Percentiles rank a stretch among this genome's conserved stretches.
Conservation (phyloP, 306 rosid species). For the Acmispon strigosus region DNA sequence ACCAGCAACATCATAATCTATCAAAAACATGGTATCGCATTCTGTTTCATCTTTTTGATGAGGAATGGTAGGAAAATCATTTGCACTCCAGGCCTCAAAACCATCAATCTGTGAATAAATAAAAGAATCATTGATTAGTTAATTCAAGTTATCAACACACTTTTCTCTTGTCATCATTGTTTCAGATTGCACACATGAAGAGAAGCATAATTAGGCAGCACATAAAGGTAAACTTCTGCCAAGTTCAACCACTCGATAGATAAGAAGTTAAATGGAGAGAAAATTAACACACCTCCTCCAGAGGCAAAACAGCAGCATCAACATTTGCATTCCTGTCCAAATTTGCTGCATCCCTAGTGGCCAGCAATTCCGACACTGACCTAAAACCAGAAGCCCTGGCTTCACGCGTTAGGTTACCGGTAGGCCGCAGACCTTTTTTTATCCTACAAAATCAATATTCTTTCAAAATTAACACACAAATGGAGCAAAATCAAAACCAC, state of each 20-base stretch:
- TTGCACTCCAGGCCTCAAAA: too few species aligned
- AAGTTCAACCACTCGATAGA: too few species aligned
- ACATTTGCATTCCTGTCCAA: neutral
- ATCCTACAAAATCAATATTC: constrained; percentile 38
- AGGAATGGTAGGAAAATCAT: too few species aligned
- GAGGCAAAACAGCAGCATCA: constrained; percentile 12
- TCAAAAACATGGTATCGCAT: too few species aligned
- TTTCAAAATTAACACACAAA: constrained; percentile 10
- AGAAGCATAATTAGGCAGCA: neutral
- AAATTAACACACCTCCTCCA: constrained; percentile 1
- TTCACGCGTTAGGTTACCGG: constrained; percentile 37
- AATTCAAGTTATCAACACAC: neutral
- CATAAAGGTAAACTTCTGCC: too few species aligned
- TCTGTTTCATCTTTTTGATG: neutral
- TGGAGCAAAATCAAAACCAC: neutral
- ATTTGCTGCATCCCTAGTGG: neutral
- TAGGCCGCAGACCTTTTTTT: constrained; percentile 56
- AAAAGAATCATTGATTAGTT: neutral
- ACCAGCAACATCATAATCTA: too few species aligned
- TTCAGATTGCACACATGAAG: neutral
- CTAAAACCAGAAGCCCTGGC: constrained; percentile 58
- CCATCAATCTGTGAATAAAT: neutral
- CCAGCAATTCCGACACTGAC: constrained; percentile 60
- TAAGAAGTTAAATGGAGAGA: neutral
- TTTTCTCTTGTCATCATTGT: neutral